phyloP scores from a whole-genome alignment of 2,329 filamentous ascomycete species.

The Botrytis pseudocinerea region DNA sequence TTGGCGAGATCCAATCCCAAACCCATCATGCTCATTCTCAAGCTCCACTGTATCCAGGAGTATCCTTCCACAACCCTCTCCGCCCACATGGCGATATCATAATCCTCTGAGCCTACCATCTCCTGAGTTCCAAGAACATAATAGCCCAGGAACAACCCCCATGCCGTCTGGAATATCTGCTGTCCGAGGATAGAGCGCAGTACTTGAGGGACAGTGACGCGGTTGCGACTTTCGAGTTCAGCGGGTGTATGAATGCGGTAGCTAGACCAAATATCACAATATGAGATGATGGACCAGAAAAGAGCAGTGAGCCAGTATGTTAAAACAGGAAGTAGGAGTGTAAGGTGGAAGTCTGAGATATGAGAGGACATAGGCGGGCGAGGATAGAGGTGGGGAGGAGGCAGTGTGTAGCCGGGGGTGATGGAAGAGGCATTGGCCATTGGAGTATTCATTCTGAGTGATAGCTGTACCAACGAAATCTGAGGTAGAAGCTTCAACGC shows the following conservation, averaged over 20 bases:
- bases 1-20: constrained; percentile 5
- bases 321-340: constrained; percentile 46
- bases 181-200: constrained; percentile 1
- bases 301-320: constrained; percentile 12
- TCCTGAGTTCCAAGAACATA: constrained; percentile 14
- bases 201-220: constrained; percentile 75
- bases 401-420: constrained; percentile 58
- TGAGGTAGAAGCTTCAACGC: neutral
- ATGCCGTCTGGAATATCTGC: neutral
- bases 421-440: neutral
- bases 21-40: neutral
- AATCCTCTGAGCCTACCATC: constrained; percentile 8
- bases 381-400: constrained; percentile 45
- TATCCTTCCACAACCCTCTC: neutral
- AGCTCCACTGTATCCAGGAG: constrained; percentile 9
- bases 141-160: constrained; percentile 5
- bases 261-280: constrained; percentile 15
- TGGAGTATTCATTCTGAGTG: constrained; percentile 1
- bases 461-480: neutral
- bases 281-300: constrained; percentile 1
- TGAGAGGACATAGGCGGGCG: constrained; percentile 70
- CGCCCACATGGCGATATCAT: constrained; percentile 8
- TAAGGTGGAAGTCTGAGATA: constrained; percentile 75
- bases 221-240: constrained; percentile 82
- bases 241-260: constrained; percentile 70